Evolutionary conservation across 164 flowering plant genomes (phyloP).

Genomic region (Magnolia officinalis): DNA sequence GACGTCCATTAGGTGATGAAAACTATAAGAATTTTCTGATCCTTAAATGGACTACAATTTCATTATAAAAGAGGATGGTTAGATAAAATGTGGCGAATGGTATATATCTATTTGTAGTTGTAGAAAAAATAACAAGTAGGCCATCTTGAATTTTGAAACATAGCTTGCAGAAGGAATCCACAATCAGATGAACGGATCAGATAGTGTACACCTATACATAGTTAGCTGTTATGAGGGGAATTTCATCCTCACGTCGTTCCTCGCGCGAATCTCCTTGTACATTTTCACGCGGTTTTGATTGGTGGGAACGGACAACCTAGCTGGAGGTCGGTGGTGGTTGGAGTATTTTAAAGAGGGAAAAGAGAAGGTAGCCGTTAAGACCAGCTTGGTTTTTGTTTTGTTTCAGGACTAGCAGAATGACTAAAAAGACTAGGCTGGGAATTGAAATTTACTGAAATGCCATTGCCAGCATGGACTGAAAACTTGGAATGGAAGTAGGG

Average conservation of each 20-base stretch:
- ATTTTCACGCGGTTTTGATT: no score
- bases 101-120: no score
- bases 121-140: no score
- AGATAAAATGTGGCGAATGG: no score
- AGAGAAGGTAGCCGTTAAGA: constrained; percentile 14
- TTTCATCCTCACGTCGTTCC: background rate
- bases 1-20: background rate
- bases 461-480: background rate
- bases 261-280: background rate
- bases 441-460: background rate
- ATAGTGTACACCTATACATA: no score
- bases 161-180: no score
- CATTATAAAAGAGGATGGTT: no score
- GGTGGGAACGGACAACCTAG: background rate
- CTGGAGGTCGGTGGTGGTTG: constrained; percentile 8
- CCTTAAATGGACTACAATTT: no score
- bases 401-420: background rate
- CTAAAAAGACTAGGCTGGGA: background rate
- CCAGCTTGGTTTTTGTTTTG: background rate
- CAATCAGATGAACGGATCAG: no score
- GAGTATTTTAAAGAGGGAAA: background rate
- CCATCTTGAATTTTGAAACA: no score
- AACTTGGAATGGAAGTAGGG: no score
- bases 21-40: no score
- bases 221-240: background rate